Conservation (phyloP, 2,329 filamentous ascomycete species). For the Fusarium acutatum region DNA sequence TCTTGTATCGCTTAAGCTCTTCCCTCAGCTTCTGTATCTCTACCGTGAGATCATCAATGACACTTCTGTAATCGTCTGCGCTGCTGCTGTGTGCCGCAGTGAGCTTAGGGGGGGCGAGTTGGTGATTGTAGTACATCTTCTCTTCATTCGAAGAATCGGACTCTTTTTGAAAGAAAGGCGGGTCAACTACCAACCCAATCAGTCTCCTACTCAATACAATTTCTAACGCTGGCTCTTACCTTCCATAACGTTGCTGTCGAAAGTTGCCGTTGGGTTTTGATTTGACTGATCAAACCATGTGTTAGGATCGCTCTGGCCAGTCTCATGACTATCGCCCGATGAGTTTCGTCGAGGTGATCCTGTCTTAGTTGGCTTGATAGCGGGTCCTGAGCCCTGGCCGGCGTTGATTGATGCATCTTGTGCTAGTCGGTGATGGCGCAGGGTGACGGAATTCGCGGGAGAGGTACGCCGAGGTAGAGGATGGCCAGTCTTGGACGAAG, state of each 20-base stretch:
- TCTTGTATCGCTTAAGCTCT: slow-evolving; percentile 75
- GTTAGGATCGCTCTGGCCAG: slow-evolving; percentile 58
- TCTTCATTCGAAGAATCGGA: slow-evolving; percentile 62
- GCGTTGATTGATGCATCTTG: slow-evolving; percentile 51
- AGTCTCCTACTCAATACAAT: neutral
- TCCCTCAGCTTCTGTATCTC: slow-evolving; percentile 83
- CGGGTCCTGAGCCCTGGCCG: slow-evolving; percentile 36
- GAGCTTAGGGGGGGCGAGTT: slow-evolving; percentile 42
- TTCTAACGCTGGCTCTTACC: slow-evolving; percentile 42
- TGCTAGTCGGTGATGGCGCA: slow-evolving; percentile 56
- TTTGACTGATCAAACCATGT: slow-evolving; percentile 66
- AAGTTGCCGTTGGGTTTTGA: slow-evolving; percentile 55
- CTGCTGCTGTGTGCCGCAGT: slow-evolving; percentile 63
- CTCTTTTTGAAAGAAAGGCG: slow-evolving; percentile 64
- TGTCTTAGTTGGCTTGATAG: slow-evolving; percentile 21
- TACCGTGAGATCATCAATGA: slow-evolving; percentile 87
- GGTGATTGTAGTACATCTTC: slow-evolving; percentile 37
- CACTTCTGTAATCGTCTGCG: slow-evolving; percentile 78
- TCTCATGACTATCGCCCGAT: slow-evolving; percentile 60
- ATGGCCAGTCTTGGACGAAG: slow-evolving; percentile 46
- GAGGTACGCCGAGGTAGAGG: slow-evolving; percentile 55
- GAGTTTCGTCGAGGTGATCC: slow-evolving; percentile 50
- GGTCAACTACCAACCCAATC: slow-evolving; percentile 51
- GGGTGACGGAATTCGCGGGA: slow-evolving; percentile 57
- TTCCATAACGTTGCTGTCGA: slow-evolving; percentile 58